These are phyloP conservation scores for Tolypocladium pustulatum DNA, from an alignment of 2,329 filamentous ascomycete genomes.

Conservation along the genomic window DNA sequence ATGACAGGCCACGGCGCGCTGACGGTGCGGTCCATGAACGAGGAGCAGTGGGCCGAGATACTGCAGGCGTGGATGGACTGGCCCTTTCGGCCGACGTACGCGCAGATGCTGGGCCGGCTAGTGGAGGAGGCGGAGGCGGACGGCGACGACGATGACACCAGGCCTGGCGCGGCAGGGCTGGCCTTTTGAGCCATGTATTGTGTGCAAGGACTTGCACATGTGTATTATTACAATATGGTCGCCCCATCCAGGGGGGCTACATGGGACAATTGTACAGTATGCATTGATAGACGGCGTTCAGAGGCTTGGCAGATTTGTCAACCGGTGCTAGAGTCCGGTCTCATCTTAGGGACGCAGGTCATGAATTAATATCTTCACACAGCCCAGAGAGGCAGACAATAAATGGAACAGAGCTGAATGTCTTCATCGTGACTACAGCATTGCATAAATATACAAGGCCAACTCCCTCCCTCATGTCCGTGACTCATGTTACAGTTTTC, in stretches of 20 bases:
- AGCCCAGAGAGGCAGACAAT: background rate
- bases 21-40: slow-evolving; percentile 36
- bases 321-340: no score
- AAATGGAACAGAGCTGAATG: no score
- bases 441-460: background rate
- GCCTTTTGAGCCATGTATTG: background rate
- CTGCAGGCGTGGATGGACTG: slow-evolving; percentile 51
- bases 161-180: background rate
- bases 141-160: slow-evolving; percentile 5
- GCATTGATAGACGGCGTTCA: background rate
- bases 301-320: background rate
- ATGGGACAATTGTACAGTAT: background rate
- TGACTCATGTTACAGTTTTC: no score
- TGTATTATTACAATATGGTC: background rate
- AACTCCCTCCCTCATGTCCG: background rate
- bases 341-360: no score
- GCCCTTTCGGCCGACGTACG: slow-evolving; percentile 48
- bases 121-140: slow-evolving; percentile 16
- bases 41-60: slow-evolving; percentile 46
- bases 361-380: no score
- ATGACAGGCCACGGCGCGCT: slow-evolving; percentile 29
- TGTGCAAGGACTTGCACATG: background rate
- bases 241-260: background rate
- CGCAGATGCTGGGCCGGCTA: slow-evolving; percentile 34
- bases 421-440: background rate